Evolutionary conservation across 2,329 filamentous ascomycete genomes (phyloP).

Genomic region (Paramyrothecium sp.): DNA sequence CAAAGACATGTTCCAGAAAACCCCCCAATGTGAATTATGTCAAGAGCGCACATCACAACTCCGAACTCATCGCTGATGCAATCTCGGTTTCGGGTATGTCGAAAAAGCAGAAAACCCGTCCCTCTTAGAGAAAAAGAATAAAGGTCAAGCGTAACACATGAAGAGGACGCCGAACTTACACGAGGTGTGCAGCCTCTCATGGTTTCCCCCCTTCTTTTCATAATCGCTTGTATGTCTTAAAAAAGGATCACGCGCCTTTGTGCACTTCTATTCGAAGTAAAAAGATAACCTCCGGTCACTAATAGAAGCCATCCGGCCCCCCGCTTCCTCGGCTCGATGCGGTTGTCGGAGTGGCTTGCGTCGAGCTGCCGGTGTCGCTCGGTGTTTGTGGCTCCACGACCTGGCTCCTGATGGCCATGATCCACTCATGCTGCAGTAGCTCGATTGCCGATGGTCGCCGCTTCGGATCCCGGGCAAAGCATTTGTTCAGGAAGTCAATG

Average conservation of each 20-base stretch:
- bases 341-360: constrained; percentile 31
- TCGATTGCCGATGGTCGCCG: constrained; percentile 81
- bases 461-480: constrained; percentile 81
- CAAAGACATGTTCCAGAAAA: neutral
- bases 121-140: neutral
- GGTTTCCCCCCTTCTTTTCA: no score
- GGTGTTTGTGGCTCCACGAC: constrained; percentile 65
- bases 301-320: constrained; percentile 28
- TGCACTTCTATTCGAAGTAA: no score
- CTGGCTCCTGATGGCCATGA: constrained; percentile 63
- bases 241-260: no score
- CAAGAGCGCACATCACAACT: constrained; percentile 9
- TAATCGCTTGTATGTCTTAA: no score
- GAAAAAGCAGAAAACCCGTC: neutral
- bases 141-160: no score
- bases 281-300: constrained; percentile 2
- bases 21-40: neutral
- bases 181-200: no score
- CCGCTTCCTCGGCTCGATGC: constrained; percentile 25
- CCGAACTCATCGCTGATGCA: constrained; percentile 17
- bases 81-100: neutral
- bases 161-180: no score
- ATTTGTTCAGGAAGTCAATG: constrained; percentile 83
- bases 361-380: constrained; percentile 50
- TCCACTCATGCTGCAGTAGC: constrained; percentile 92